Percentiles rank a stretch among this genome's conserved stretches.
phyloP scores from a whole-genome alignment of 179 eudicot genomes.

The Camellia oleifera region DNA sequence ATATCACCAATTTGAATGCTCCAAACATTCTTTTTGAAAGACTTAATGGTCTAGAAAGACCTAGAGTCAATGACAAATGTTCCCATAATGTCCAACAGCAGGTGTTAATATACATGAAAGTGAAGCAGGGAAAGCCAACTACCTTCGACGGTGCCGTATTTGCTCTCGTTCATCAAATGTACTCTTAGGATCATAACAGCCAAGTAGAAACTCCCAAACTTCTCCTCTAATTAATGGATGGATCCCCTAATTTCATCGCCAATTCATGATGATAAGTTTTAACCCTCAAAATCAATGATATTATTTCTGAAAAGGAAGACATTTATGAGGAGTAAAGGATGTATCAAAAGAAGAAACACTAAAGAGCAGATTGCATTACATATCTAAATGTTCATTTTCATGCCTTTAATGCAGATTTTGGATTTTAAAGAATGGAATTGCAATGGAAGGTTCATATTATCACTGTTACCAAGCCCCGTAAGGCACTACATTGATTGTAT shows the following conservation, averaged over 20 bases:
- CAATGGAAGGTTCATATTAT: conserved; percentile 1
- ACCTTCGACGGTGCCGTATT: conserved; percentile 77
- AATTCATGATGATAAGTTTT: conserved; percentile 9
- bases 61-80: neutral
- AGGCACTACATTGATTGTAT: neutral
- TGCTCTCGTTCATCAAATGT: conserved; percentile 80
- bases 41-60: neutral
- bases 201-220: conserved; percentile 98
- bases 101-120: neutral
- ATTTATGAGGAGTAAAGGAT: conserved; percentile 1
- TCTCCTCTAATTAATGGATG: conserved; percentile 97
- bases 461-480: neutral
- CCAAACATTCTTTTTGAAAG: neutral
- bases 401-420: conserved; percentile 4
- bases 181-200: conserved; percentile 90
- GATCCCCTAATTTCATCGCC: conserved; percentile 57
- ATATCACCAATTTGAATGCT: neutral
- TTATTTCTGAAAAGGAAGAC: conserved; percentile 6
- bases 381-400: too few relatives aligned
- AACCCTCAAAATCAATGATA: neutral
- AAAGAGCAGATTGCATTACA: neutral
- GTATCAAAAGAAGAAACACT: neutral
- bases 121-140: conserved; percentile 18
- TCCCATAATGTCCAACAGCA: neutral
- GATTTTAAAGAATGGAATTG: neutral